Evolutionary conservation across 2,329 filamentous ascomycete species (phyloP), one percentile per base, ranked within the genome.

Genomic region (Zelopaecilomyces penicillatus): DNA sequence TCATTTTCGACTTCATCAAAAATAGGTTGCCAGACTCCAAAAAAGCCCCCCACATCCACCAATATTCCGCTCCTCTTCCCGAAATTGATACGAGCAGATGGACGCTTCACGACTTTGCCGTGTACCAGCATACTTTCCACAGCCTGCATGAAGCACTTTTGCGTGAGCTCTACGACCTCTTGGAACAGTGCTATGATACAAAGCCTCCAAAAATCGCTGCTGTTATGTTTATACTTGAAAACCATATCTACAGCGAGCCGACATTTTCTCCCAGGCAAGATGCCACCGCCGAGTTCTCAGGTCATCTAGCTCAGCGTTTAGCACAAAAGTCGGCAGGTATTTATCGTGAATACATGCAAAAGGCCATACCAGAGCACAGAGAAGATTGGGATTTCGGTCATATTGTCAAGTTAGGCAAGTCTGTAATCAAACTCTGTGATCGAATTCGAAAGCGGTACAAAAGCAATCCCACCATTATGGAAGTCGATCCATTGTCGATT

Each of bases 391-490:
- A 96, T 54, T 91, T 95, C 61, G 85, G 78, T 50, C 87, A 97
- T 63, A 84, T 97, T 45, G 88, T 96, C 47, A 80, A 90, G 58
- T 77, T 98, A 27, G 89, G 90, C 11, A 87, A 93, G 60, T 80
- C 82, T 1, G 87, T 97, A 5, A 83, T 88, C 40, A 89, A 87
- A 53, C 73, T 96, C 30, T 87, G 85, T 51, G 83, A 95, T 56
- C 87, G 84, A 60, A 94, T 96, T 42, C 84, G 89, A 63, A 97
- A 97, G 67, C 81, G 91, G 40, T 98, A 95, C 65, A 81, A 81
- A 55, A 91, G 86, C 56, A 93, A 85, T 47, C 87, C 87, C 1
- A 83, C 88, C 50, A 85, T 97, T 47, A 84, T 95, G 80, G 89
- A 89, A 2, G 73, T 76, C 29, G 75, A 75, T 47, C 74, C 74